Percentiles rank a stretch among this genome's conserved stretches.
Conservation (phyloP, 352 stramenopile genomes). For the Phytophthora sp. region DNA sequence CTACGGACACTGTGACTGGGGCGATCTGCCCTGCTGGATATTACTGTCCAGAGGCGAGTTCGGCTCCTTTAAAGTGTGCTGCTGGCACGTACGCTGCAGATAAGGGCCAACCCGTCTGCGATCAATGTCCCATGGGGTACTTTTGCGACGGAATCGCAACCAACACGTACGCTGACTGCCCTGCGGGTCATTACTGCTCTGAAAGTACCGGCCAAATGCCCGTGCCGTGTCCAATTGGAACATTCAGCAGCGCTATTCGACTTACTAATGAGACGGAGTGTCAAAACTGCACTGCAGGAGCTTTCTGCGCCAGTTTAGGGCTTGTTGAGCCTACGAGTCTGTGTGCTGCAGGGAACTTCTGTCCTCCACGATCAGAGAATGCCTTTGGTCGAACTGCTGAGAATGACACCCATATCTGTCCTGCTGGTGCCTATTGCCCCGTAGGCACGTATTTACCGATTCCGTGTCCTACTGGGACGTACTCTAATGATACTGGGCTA, state of each 20-base stretch:
- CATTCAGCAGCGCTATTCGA: constrained; percentile 55
- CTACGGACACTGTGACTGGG: constrained; percentile 52
- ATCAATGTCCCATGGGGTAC: constrained; percentile 63
- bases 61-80: constrained; percentile 51
- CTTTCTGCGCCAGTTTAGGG: constrained; percentile 44
- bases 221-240: constrained; percentile 68
- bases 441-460: constrained; percentile 67
- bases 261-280: constrained; percentile 54
- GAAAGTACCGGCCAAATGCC: constrained; percentile 43
- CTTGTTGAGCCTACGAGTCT: constrained; percentile 34
- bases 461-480: constrained; percentile 66
- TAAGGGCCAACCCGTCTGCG: constrained; percentile 40
- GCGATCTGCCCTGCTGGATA: constrained; percentile 60
- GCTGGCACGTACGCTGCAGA: constrained; percentile 46
- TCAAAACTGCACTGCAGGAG: constrained; percentile 42
- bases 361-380: constrained; percentile 46
- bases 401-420: constrained; percentile 59
- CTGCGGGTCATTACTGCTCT: constrained; percentile 58
- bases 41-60: constrained; percentile 63
- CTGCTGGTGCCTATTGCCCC: constrained; percentile 76
- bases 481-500: constrained; percentile 60
- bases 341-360: constrained; percentile 70
- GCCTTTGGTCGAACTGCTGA: constrained; percentile 45
- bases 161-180: constrained; percentile 49
- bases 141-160: constrained; percentile 68